Percentiles rank a stretch among this genome's conserved stretches.
phyloP scores from a whole-genome alignment of 2,329 filamentous ascomycete species.

The Immersiporthe knoxdaviesiana region DNA sequence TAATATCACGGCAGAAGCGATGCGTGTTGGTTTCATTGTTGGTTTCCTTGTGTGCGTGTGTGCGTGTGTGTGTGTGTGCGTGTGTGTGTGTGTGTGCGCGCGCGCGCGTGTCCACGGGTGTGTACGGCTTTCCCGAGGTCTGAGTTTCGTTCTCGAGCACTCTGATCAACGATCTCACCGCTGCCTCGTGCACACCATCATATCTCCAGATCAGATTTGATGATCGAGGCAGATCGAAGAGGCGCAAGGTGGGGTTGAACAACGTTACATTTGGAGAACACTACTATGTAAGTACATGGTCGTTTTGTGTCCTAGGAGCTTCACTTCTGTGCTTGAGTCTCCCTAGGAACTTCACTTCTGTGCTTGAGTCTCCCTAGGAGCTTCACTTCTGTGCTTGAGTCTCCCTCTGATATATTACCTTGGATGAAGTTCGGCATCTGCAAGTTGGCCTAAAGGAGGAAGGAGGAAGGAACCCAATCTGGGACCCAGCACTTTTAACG shows the following conservation, averaged over 20 bases:
- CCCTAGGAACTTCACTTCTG: no score
- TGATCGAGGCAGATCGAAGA: not conserved
- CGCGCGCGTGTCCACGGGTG: no score
- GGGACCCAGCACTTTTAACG: not conserved
- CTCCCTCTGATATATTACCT: not conserved
- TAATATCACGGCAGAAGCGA: not conserved
- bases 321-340: not conserved
- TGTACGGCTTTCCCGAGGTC: not conserved
- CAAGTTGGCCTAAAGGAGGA: not conserved
- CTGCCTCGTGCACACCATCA: not conserved
- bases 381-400: not conserved
- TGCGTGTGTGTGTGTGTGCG: no score
- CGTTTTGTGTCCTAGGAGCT: not conserved
- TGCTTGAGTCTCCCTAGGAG: no score
- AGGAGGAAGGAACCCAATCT: not conserved
- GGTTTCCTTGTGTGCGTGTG: not conserved
- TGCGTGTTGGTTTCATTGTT: not conserved
- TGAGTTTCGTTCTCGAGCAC: not conserved
- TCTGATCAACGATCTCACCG: not conserved
- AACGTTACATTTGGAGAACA: not conserved
- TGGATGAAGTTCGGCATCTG: not conserved
- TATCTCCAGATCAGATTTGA: not conserved
- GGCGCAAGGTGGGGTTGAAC: not conserved
- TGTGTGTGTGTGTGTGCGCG: no score
- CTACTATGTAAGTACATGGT: no score